phyloP scores from a whole-genome alignment of 2,329 filamentous ascomycete genomes.

The Parafenestella ontariensis region DNA sequence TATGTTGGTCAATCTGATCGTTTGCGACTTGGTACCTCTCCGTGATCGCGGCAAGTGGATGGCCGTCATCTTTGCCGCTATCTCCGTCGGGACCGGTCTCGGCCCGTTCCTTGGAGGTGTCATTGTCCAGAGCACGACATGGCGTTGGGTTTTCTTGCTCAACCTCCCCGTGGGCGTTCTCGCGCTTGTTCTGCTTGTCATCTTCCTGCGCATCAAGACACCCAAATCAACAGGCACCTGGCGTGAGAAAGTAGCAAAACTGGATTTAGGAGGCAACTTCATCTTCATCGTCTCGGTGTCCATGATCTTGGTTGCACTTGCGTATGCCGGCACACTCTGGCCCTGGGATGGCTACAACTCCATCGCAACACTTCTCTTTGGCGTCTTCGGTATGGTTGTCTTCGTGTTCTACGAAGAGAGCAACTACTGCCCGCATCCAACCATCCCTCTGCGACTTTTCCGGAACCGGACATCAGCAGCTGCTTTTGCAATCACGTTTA shows the following conservation, averaged over 20 bases:
- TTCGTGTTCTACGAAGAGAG: slow-evolving; percentile 48
- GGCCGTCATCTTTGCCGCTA: slow-evolving; percentile 18
- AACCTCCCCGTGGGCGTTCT: slow-evolving; percentile 33
- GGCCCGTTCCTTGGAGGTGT: slow-evolving; percentile 25
- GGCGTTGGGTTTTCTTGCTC: slow-evolving; percentile 55
- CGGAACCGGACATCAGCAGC: slow-evolving; percentile 45
- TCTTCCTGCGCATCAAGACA: slow-evolving; percentile 51
- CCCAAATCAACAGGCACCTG: background rate
- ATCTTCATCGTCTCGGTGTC: slow-evolving; percentile 49
- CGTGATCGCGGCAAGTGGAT: slow-evolving; percentile 50
- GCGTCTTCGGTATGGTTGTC: slow-evolving; percentile 43
- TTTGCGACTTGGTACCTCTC: slow-evolving; percentile 58
- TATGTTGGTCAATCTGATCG: slow-evolving; percentile 54
- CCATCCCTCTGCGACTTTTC: slow-evolving; percentile 53
- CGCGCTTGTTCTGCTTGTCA: slow-evolving; percentile 24
- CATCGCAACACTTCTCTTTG: slow-evolving; percentile 53
- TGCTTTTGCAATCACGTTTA: slow-evolving; percentile 46
- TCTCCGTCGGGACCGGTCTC: slow-evolving; percentile 14
- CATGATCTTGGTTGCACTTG: slow-evolving; percentile 51
- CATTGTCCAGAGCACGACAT: slow-evolving; percentile 38
- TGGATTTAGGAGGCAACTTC: slow-evolving; percentile 54
- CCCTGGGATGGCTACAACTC: slow-evolving; percentile 50
- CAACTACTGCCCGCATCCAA: slow-evolving; percentile 24
- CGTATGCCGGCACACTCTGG: slow-evolving; percentile 51
- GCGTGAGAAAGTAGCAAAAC: background rate